A percentile compares a stretch with the other conserved stretches of the same genome.
These are phyloP conservation scores for Cryptococcus wingfieldii DNA, from an alignment of 1,284 basidiomycete species.

Conservation along the genomic window DNA sequence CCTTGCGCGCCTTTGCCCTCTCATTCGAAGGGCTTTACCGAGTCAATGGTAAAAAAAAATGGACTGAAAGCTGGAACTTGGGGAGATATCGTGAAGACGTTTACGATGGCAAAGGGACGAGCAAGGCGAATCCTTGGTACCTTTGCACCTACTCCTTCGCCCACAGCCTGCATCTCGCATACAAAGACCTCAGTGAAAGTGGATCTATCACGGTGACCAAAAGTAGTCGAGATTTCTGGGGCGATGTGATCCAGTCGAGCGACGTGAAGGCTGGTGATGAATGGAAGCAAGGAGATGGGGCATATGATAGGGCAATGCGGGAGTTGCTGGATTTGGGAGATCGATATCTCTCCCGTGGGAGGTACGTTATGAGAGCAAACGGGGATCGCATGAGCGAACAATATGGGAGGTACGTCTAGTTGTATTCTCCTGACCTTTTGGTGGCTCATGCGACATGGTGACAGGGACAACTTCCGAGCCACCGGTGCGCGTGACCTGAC, in stretches of 20 bases:
- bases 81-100: constrained; percentile 52
- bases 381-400: constrained; percentile 50
- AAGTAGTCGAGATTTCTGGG: constrained; percentile 39
- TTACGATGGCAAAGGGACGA: constrained; percentile 48
- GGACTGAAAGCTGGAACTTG: constrained; percentile 45
- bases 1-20: constrained; percentile 40
- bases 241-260: constrained; percentile 23
- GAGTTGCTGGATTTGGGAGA: constrained; percentile 37
- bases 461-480: constrained; percentile 24
- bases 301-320: constrained; percentile 23
- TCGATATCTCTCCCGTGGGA: constrained; percentile 37
- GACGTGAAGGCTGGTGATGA: neutral
- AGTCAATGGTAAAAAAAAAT: constrained; percentile 36
- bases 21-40: constrained; percentile 47
- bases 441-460: neutral
- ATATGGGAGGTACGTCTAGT: constrained; percentile 39
- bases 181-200: constrained; percentile 14
- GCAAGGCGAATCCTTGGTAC: constrained; percentile 51
- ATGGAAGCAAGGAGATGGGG: constrained; percentile 3
- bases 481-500: constrained; percentile 48
- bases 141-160: constrained; percentile 49
- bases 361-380: constrained; percentile 16
- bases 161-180: constrained; percentile 44
- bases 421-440: neutral
- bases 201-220: constrained; percentile 27